Conservation (phyloP, 495 filamentous ascomycete genomes). For the Penicillium daleae region DNA sequence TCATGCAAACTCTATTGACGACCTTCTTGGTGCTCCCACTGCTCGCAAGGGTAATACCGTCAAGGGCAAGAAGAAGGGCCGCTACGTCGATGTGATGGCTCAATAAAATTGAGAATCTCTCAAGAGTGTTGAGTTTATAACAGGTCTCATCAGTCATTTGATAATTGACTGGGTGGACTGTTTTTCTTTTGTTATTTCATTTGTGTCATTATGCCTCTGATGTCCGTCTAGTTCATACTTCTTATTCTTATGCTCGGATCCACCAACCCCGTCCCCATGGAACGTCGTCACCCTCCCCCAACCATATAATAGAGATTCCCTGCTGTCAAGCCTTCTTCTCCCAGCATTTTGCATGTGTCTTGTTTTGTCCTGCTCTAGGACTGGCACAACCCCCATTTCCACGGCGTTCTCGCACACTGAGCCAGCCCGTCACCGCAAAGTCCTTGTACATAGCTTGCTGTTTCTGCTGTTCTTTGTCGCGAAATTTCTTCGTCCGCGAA, state of each 20-base stretch:
- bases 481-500: slow-evolving; percentile 21
- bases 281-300: background rate
- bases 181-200: slow-evolving; percentile 31
- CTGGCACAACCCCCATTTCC: slow-evolving; percentile 21
- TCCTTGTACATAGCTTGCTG: slow-evolving; percentile 33
- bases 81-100: slow-evolving; percentile 94
- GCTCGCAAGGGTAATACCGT: slow-evolving; percentile 66
- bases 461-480: slow-evolving; percentile 29
- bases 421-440: slow-evolving; percentile 22
- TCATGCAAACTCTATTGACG: slow-evolving; percentile 82
- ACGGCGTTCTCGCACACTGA: slow-evolving; percentile 30
- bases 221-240: slow-evolving; percentile 17
- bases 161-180: background rate
- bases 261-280: slow-evolving; percentile 21
- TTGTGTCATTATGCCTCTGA: slow-evolving; percentile 34
- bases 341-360: slow-evolving; percentile 35
- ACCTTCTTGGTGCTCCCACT: slow-evolving; percentile 72
- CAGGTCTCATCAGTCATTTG: background rate
- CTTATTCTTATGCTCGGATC: slow-evolving; percentile 19
- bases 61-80: slow-evolving; percentile 79
- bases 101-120: slow-evolving; percentile 30
- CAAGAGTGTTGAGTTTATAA: background rate
- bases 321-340: slow-evolving; percentile 14
- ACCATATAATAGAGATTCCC: slow-evolving; percentile 27
- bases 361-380: slow-evolving; percentile 6